Conservation (phyloP, 2,329 filamentous ascomycete genomes). For the Apiospora kogelbergensis region DNA sequence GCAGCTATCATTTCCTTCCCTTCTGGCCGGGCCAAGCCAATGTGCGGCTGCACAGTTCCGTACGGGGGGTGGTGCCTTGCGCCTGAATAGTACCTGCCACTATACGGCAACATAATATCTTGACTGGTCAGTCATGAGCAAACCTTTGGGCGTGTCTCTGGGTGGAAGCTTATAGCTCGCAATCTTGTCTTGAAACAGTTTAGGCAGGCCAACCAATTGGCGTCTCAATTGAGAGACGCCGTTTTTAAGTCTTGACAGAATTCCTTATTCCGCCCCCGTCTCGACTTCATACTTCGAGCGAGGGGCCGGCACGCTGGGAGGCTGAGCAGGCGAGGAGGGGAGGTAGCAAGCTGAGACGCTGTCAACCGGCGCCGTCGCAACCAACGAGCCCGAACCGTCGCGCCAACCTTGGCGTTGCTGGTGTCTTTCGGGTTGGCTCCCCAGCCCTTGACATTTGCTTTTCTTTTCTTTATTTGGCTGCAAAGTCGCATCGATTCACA, state of each 20-base stretch:
- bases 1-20: neutral
- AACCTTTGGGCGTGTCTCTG: neutral
- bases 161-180: neutral
- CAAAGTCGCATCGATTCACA: neutral
- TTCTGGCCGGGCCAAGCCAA: neutral
- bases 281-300: neutral
- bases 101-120: neutral
- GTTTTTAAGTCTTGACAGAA: neutral
- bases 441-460: neutral
- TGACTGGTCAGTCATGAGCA: neutral
- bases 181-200: neutral
- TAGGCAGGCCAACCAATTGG: neutral
- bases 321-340: neutral
- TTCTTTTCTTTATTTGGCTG: neutral
- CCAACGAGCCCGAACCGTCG: neutral
- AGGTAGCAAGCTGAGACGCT: constrained; percentile 8
- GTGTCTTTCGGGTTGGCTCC: neutral
- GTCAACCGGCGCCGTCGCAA: constrained; percentile 7
- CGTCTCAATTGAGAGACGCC: neutral
- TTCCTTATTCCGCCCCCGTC: neutral
- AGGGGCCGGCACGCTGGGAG: neutral
- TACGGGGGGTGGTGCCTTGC: neutral
- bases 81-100: neutral
- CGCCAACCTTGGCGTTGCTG: neutral
- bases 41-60: neutral